A percentile compares a stretch with the other conserved stretches of the same genome.
These are phyloP conservation scores for Jatropha multifida DNA, from an alignment of 441 rosid species.

Conservation along the genomic window DNA sequence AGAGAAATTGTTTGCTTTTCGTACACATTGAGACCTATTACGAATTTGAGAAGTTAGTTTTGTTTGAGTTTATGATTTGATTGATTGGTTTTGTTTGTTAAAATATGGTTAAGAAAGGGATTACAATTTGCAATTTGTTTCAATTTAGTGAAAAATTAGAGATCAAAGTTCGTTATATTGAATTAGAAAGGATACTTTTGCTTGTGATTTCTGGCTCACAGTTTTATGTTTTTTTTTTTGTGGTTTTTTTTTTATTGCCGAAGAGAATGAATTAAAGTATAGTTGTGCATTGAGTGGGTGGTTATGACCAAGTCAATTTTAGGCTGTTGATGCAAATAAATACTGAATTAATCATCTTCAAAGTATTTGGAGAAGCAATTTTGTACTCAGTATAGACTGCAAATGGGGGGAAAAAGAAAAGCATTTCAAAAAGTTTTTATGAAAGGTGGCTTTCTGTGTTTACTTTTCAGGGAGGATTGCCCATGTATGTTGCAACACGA, in stretches of 20 bases:
- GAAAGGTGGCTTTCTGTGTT: not conserved
- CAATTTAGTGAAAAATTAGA: not conserved
- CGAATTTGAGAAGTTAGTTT: not conserved
- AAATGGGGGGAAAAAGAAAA: not conserved
- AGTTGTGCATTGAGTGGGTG: not conserved
- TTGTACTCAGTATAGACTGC: not conserved
- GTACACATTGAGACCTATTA: too few species aligned
- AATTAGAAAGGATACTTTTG: not conserved
- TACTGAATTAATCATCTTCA: not conserved
- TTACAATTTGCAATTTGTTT: not conserved
- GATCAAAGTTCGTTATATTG: not conserved
- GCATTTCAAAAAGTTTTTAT: not conserved
- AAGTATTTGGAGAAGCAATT: not conserved
- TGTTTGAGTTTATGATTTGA: not conserved
- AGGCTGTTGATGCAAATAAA: not conserved
- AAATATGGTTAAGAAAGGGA: not conserved
- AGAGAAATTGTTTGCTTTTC: not conserved
- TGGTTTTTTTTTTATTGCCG: not conserved
- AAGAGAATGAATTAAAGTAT: not conserved
- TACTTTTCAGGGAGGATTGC: constrained; percentile 69
- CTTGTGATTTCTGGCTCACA: not conserved
- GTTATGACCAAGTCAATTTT: not conserved
- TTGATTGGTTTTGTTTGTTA: not conserved
- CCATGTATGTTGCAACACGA: constrained; percentile 91
- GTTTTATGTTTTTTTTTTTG: too few species aligned